These are phyloP conservation scores for Suhomyces emberorum DNA, from an alignment of 805 yeast genomes.

Conservation along the genomic window DNA sequence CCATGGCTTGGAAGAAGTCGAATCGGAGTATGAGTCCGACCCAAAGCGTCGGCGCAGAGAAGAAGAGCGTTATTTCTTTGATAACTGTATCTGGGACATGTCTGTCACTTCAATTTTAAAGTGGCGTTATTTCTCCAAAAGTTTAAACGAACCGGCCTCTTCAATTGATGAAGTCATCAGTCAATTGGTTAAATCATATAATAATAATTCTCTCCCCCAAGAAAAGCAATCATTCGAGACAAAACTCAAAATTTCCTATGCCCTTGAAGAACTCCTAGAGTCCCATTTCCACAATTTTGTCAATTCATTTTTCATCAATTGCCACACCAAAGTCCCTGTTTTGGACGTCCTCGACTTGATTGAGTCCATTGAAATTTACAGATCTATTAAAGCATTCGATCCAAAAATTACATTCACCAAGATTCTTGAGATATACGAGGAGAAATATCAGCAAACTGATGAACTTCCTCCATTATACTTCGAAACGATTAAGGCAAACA, in stretches of 20 bases:
- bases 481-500: slow-evolving; percentile 12
- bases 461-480: slow-evolving; percentile 12
- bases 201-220: slow-evolving; percentile 1
- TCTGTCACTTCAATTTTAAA: slow-evolving; percentile 26
- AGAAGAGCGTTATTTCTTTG: slow-evolving; percentile 7
- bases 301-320: slow-evolving; percentile 29
- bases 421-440: slow-evolving; percentile 11
- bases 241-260: slow-evolving; percentile 9
- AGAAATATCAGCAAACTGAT: slow-evolving; percentile 3
- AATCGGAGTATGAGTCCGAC: not conserved
- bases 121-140: slow-evolving; percentile 25
- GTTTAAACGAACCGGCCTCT: slow-evolving; percentile 9
- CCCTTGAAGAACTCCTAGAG: slow-evolving; percentile 19
- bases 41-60: not conserved
- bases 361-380: slow-evolving; percentile 27
- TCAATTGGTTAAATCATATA: slow-evolving; percentile 14
- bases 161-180: slow-evolving; percentile 9
- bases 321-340: slow-evolving; percentile 33
- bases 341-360: slow-evolving; percentile 27
- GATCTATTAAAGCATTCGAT: slow-evolving; percentile 17
- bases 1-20: slow-evolving; percentile 2
- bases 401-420: slow-evolving; percentile 17
- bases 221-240: slow-evolving; percentile 10
- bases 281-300: slow-evolving; percentile 16
- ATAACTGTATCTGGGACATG: slow-evolving; percentile 31